These are phyloP conservation scores for Colletotrichum sp. DNA, from an alignment of 2,329 filamentous ascomycete genomes.

Conservation along the genomic window DNA sequence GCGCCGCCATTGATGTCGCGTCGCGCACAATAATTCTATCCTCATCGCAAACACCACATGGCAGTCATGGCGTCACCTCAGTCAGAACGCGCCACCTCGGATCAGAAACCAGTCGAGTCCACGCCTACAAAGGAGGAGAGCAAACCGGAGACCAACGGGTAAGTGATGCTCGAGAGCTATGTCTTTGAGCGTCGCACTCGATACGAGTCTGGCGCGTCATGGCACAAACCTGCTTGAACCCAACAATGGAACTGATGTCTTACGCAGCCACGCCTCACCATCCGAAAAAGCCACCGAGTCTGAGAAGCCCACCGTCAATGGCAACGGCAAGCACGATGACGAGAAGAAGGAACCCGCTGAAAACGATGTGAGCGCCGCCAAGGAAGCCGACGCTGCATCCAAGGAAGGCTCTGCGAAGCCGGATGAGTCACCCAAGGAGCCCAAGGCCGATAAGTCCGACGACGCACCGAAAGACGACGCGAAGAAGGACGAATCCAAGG, in stretches of 20 bases:
- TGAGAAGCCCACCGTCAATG: constrained; percentile 29
- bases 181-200: constrained; percentile 9
- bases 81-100: constrained; percentile 44
- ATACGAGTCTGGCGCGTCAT: constrained; percentile 15
- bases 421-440: neutral
- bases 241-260: neutral
- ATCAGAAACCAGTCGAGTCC: constrained; percentile 50
- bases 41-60: constrained; percentile 42
- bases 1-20: constrained; percentile 40
- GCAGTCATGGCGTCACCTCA: constrained; percentile 59
- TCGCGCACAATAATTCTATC: constrained; percentile 30
- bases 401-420: neutral
- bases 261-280: constrained; percentile 31
- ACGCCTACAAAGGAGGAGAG: constrained; percentile 33
- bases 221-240: neutral
- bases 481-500: neutral
- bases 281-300: constrained; percentile 22
- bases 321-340: constrained; percentile 26
- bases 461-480: neutral
- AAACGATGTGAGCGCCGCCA: neutral
- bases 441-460: neutral
- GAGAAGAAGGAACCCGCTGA: constrained; percentile 7
- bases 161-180: constrained; percentile 26
- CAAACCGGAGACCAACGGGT: constrained; percentile 43
- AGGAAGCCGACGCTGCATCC: neutral